Base-by-base conservation (phyloP, 352 stramenopile species). In the Globisporangium nagaii region DNA sequence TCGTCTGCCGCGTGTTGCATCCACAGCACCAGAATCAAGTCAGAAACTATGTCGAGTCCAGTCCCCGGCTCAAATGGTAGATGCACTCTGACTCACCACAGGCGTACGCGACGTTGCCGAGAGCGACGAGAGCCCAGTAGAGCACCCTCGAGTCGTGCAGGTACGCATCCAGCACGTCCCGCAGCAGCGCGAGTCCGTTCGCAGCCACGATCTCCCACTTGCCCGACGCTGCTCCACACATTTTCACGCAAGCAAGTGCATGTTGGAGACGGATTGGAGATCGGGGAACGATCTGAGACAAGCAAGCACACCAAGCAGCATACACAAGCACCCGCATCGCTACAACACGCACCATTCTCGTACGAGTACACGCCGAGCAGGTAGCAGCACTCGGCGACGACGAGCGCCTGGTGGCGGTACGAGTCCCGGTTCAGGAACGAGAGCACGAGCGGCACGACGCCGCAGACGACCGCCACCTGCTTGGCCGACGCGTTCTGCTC, bases 91-190 rank as follows among this genome's bases (percentile, higher is more conserved):
- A 24, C 42, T 6, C 32, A 62, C 44, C 56, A 22, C 62, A 67
- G 20, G 53, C 73, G 46, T 74, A 85, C 15, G 72, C 68, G 19
- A 87, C 51, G 43, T 89, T 86, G 25, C 76, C 75, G 3, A 87
- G 50, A 0, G 75, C 65, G 8, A 84, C 30, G 15, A 85, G 62
- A 0, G 63, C 43, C 78, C 78, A 89, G 56, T 89, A 89, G 25
- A 84, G 62, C 24, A 86, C 53, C 3, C 56, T 56, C 8, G 65
- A 67, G 25, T 75, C 54, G 30, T 75, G 42, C 12, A 49, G 35
- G 40, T 84, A 78, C 10, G 48, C 37, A 1, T 71, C 50, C 2
- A 89, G 68, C 2, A 73, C 44, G 19, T 66, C 55, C 30, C 70
- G 53, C 7, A 90, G 54, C 25, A 84, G 58, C 12, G 32, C 28